phyloP scores from a whole-genome alignment of 129 eudicot genomes.

The Erigeron canadensis region DNA sequence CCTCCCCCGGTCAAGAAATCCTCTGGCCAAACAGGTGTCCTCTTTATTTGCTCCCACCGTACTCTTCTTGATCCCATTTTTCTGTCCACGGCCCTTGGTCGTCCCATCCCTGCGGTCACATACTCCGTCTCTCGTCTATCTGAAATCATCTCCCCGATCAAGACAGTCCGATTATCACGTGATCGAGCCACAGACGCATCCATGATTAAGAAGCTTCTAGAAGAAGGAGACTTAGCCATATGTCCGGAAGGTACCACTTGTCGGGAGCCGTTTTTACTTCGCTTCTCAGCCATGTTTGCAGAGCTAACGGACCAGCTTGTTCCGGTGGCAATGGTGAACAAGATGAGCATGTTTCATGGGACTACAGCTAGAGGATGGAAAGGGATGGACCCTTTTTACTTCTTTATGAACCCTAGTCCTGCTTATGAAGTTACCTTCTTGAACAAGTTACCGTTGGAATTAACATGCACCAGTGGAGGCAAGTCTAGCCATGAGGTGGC shows the following conservation, averaged over 20 bases:
- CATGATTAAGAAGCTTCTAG: conserved; percentile 62
- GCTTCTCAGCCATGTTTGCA: conserved; percentile 68
- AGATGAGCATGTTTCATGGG: conserved; percentile 76
- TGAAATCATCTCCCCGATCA: conserved; percentile 70
- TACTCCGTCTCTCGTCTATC: conserved; percentile 66
- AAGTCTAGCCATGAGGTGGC: conserved; percentile 74
- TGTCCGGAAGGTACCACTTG: conserved; percentile 83
- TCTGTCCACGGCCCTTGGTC: conserved; percentile 72
- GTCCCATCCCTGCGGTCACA: conserved; percentile 65
- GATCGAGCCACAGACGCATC: conserved; percentile 55
- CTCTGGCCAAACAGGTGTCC: conserved; percentile 59
- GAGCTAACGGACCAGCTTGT: conserved; percentile 57
- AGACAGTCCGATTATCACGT: conserved; percentile 50
- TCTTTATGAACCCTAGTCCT: conserved; percentile 75
- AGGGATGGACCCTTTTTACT: conserved; percentile 78
- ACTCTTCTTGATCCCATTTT: conserved; percentile 75
- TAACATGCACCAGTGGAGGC: conserved; percentile 42
- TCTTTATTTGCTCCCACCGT: conserved; percentile 70
- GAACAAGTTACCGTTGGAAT: conserved; percentile 51
- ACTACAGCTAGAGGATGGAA: conserved; percentile 75
- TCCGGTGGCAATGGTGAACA: conserved; percentile 68
- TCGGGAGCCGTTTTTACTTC: conserved; percentile 59
- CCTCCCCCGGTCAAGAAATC: conserved; percentile 52
- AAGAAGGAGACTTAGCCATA: conserved; percentile 62
- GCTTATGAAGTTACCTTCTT: conserved; percentile 64